Conservation (phyloP, 139 green algal species). For the Picochlorum sp. region DNA sequence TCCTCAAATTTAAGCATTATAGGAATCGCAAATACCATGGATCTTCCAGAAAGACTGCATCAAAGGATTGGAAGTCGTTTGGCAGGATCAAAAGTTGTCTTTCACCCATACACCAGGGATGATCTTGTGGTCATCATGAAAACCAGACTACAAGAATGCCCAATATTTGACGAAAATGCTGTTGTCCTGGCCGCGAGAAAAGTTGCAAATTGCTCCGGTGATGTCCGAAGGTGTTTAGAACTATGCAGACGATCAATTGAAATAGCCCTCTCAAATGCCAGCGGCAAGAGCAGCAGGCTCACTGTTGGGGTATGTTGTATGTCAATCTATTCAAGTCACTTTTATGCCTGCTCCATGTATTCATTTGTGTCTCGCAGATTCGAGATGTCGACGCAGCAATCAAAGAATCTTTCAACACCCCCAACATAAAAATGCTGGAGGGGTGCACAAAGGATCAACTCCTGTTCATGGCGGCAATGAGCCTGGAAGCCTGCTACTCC, state of each 20-base stretch:
- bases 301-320: slow-evolving; percentile 13
- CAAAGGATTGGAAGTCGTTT: slow-evolving; percentile 71
- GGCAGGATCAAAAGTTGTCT: slow-evolving; percentile 54
- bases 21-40: slow-evolving; percentile 96
- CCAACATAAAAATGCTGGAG: slow-evolving; percentile 55
- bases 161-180: slow-evolving; percentile 35
- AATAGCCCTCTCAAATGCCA: slow-evolving; percentile 10
- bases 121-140: slow-evolving; percentile 71
- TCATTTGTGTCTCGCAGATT: slow-evolving; percentile 14
- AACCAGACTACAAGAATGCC: slow-evolving; percentile 43
- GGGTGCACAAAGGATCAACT: slow-evolving; percentile 41
- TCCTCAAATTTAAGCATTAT: slow-evolving; percentile 71
- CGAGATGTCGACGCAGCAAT: slow-evolving; percentile 41
- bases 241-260: slow-evolving; percentile 44
- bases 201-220: slow-evolving; percentile 55
- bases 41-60: slow-evolving; percentile 90
- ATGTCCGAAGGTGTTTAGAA: slow-evolving; percentile 67
- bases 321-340: background rate
- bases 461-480: slow-evolving; percentile 54
- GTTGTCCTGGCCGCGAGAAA: slow-evolving; percentile 44
- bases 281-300: background rate
- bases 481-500: slow-evolving; percentile 53
- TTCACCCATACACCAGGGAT: slow-evolving; percentile 64
- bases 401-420: slow-evolving; percentile 46
- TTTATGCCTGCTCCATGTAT: background rate